Base-by-base conservation (phyloP, 768 basidiomycete species). In the Cystofilobasidium macerans region DNA sequence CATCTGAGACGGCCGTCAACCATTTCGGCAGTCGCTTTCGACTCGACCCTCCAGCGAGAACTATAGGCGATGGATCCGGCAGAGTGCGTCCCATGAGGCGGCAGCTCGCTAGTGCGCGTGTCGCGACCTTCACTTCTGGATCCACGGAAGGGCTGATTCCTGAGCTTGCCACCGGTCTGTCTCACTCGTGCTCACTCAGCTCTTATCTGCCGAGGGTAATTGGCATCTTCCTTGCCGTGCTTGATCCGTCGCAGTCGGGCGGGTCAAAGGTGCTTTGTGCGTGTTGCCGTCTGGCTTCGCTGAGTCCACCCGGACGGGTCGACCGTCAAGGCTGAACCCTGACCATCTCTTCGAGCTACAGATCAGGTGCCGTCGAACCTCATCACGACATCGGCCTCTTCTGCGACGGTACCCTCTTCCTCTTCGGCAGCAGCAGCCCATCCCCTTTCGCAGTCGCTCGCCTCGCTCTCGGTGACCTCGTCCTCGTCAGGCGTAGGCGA, bases 261-360 rank as follows among this genome's bases (percentile, higher is more conserved):
- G 94, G 95, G 2, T 88, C 91, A 2, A 88, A 88, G 72, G 87
- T 98, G 54, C 84, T 89, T 6, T 87, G 1, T 94, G 95, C 74
- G 89, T 85, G 28, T 11, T 45, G 11, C 63, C 20, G 38, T 76
- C 78, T 32, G 74, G 79, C 16, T 72, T 73, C 5, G 69, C 78
- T 26, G 71, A 72, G n/a, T n/a, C n/a, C n/a, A n/a, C n/a, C n/a
- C n/a, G n/a, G n/a, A n/a, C n/a, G n/a, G n/a, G n/a, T n/a, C n/a
- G n/a, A n/a, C n/a, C n/a, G n/a, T n/a, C n/a, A n/a, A n/a, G n/a
- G n/a, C n/a, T n/a, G n/a, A n/a, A n/a, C n/a, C n/a, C n/a, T n/a
- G n/a, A n/a, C n/a, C n/a, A n/a, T n/a, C n/a, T n/a, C n/a, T n/a
- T n/a, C n/a, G n/a, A n/a, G n/a, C n/a, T n/a, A n/a, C n/a, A 67